phyloP scores from a whole-genome alignment of 371 early-diverging fungal genomes.

The Circinella umbellata region DNA sequence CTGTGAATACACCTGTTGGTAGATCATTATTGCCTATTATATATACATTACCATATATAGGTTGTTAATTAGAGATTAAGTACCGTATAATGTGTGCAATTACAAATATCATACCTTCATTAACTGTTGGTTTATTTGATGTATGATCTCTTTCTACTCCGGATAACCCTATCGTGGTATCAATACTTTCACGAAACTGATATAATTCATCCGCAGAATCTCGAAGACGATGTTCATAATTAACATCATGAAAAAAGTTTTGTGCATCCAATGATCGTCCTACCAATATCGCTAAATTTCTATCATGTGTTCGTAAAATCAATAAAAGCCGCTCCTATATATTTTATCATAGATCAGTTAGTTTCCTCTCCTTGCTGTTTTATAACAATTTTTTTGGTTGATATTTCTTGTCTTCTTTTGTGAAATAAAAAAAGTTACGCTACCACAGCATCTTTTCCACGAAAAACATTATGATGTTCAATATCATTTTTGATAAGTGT shows the following conservation, averaged over 20 bases:
- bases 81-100: too few species aligned
- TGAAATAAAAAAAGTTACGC: conserved; percentile 7
- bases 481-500: conserved; percentile 74
- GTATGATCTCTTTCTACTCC: background rate
- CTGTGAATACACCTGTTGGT: conserved; percentile 64
- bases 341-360: background rate
- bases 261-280: conserved; percentile 85
- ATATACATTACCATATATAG: background rate
- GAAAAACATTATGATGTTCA: conserved; percentile 79
- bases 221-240: conserved; percentile 74
- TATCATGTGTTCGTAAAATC: conserved; percentile 77
- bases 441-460: conserved; percentile 85
- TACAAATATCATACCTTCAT: background rate
- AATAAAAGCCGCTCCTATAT: conserved; percentile 58
- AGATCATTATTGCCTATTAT: conserved; percentile 10
- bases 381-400: background rate
- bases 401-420: too few species aligned
- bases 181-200: conserved; percentile 42
- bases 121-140: conserved; percentile 9
- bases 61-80: too few species aligned
- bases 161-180: conserved; percentile 15
- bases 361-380: background rate
- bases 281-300: conserved; percentile 78
- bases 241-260: conserved; percentile 84
- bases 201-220: conserved; percentile 80